Base-by-base conservation (phyloP, 2,329 filamentous ascomycete genomes). In the Alternaria sp. region DNA sequence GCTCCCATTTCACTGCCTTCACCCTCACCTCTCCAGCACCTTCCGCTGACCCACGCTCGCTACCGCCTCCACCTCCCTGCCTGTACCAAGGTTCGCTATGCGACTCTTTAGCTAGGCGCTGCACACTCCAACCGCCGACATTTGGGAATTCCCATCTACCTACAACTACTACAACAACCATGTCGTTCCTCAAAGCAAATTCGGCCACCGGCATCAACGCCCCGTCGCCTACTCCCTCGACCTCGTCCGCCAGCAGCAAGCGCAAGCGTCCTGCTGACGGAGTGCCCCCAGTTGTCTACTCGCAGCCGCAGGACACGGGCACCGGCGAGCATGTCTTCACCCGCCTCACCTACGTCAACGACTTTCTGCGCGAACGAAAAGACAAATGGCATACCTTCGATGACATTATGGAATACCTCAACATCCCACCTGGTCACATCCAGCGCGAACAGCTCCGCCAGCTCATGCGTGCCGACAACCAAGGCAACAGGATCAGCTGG, bases 321-420 rank as follows among this genome's bases (percentile, higher is more conserved):
- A 91, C 89, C 51, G 92, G 93, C 66, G 84, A 84, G 60, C 90
- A 94, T 77, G 88, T 95, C 76, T 89, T 92, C 81, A 96, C 93
- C 11, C 91, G 96, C 77, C 89, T 97, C 74, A 86, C 90, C 57
- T 97, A 93, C 79, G 92, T 92, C 21, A 88, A 96, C 74, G 88
- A 93, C 62, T 58, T 70, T 31, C 65, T 76, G 55, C 72, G 69
- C 44, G 88, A 89, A 74, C 88, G 89, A 73, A 86, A 86, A 58
- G 61, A 53, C 13, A 80, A 87, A 60, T 80, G 90, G 54, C 86
- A 93, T 74, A 85, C 84, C 34, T 90, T 96, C 58, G 81, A 85
- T 48, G 90, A 94, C 64, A 89, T 97, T 67, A 85, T 95, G 68
- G 86, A 88, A 68, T 95, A 95, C 76, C 83, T 97, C 60, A 92